Evolutionary conservation across 2,329 filamentous ascomycete species (phyloP), one percentile per base, ranked within the genome.

Genomic region (Mycosphaerella arachidis): DNA sequence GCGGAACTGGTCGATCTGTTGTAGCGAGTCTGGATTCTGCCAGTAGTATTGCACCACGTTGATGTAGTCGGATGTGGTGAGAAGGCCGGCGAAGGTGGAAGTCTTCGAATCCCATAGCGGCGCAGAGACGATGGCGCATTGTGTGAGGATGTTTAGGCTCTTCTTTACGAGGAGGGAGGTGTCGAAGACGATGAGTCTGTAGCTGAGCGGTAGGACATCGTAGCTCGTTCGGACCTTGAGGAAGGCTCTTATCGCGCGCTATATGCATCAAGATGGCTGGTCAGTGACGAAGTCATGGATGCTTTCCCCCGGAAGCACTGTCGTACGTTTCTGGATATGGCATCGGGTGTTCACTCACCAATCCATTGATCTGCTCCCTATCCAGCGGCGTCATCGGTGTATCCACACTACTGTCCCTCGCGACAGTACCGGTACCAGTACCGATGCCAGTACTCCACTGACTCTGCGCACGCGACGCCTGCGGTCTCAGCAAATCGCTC

Each of bases 31-130:
- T 2, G 93, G 94, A 69, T 94, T 95, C 76, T 97, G 92, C 82
- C 92, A 97, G 80, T 99, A 97, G 77, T 99, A 99, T 75, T 97
- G 93, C 45, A 99, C 96, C 59, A 99, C 89, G 72, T 99, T 99
- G 78, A 99, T 95, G 75, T 94, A 99, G 77, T 99, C 94, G 62
- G 92, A 96, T 64, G 92, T 94, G 30, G 94, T 99, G 66, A 99
- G 82, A 53, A 99, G 84, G 43, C 94, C 94, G 45, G 93, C 94
- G 76, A 97, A 99, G 37, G 89, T 91, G 29, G 92, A 96, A 4
- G 88, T 90, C 66, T 90, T 88, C 29, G 93, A 97, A 76, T 99
- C 92, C 94, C 94, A 99, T 66, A 99, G 81, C 54, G 94, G 94
- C 55, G 94, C 94, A 31, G 94, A 99, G 58, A 99, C 94, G 73